Conservation (phyloP, 2,329 filamentous ascomycete species). For the Colletotrichum tropicale region DNA sequence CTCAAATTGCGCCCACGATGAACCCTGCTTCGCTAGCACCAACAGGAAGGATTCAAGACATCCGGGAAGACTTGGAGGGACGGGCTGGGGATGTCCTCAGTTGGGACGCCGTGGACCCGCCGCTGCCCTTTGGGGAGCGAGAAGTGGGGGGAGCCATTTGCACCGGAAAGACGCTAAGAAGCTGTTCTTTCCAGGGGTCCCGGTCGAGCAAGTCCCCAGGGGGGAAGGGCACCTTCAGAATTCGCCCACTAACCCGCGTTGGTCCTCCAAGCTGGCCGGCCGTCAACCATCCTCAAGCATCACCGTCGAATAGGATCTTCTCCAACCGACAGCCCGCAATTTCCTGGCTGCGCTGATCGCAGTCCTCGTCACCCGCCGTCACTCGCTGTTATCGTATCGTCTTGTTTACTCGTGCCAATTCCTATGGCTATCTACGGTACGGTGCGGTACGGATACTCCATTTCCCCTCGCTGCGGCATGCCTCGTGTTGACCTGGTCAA, state of each 20-base stretch:
- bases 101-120: neutral
- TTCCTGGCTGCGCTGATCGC: slow-evolving; percentile 18
- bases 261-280: neutral
- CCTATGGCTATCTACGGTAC: neutral
- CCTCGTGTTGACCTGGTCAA: neutral
- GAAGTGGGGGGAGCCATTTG: neutral
- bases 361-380: neutral
- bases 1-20: neutral
- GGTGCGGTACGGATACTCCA: neutral
- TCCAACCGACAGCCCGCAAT: slow-evolving; percentile 16
- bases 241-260: slow-evolving; percentile 1
- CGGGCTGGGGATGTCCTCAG: slow-evolving; percentile 1
- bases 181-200: neutral
- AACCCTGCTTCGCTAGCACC: neutral
- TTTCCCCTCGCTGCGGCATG: neutral
- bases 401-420: neutral
- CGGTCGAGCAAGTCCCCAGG: neutral
- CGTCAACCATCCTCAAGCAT: neutral
- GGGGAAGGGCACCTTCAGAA: neutral
- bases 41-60: neutral
- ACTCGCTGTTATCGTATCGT: neutral
- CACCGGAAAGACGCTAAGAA: slow-evolving; percentile 2
- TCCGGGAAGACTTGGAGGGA: neutral
- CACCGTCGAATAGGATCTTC: slow-evolving; percentile 7
- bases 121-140: slow-evolving; percentile 3